Base-by-base conservation (phyloP, 768 basidiomycete species). In the Suillus weaverae region DNA sequence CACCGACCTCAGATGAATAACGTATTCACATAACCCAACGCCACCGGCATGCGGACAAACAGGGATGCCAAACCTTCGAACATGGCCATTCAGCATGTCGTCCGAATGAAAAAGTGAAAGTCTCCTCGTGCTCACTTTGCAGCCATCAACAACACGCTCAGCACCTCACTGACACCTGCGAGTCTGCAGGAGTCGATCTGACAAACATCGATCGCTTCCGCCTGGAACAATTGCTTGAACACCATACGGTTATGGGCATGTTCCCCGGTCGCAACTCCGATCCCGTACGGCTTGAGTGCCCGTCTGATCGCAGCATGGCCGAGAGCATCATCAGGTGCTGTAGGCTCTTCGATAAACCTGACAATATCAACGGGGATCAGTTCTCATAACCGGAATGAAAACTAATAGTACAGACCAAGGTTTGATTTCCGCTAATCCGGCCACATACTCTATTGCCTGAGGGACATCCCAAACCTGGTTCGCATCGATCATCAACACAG, bases 401-500 rank as follows among this genome's bases (percentile, higher is more conserved):
- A 39, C 4, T 5, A 30, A 32, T 10, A 3, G n/a, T 50, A 51
- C 80, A 68, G 69, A 91, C 95, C 96, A 98, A 30, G 96, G 96
- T 70, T 89, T 93, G 75, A 95, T 86, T 60, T 86, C 84, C 69
- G 86, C 83, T 43, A 98, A 83, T 61, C 87, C 84, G 69, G 86
- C 87, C 66, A 96, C 93, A 75, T 97, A 97, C 35, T 96, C 92
- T 70, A 97, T 91, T 8, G 97, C 96, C 75, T 95, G 86, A 35
- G 88, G 82, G 18, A 99, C 97, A 69, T 97, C 95, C 93, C 93
- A 96, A 7, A 96, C 91, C 77, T 97, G 96, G 78, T 99, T 99
- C 44, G 96, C 92, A 76, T 98, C 96, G 66, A 98, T 92, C 96
- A 98, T 98, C 54, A 98, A 81, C 53, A 98, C 96, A 38, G 90